Conservation (phyloP, 495 filamentous ascomycete species). For the Penicillium argentinense region DNA sequence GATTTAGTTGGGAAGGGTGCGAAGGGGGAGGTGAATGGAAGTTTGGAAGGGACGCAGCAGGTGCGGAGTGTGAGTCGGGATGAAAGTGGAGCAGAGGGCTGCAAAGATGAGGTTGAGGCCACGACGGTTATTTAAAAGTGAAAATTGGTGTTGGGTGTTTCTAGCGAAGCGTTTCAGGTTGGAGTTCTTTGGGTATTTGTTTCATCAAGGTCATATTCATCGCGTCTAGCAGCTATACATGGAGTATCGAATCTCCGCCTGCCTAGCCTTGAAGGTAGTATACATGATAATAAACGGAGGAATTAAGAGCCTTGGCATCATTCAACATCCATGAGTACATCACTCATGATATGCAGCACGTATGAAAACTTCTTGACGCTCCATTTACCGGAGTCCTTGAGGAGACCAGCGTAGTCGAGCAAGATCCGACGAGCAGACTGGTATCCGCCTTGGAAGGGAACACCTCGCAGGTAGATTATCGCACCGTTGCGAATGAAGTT, state of each 20-base stretch:
- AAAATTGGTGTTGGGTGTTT: too few species aligned
- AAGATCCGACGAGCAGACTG: conserved; percentile 49
- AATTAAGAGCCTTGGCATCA: conserved; percentile 13
- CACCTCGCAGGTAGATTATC: conserved; percentile 47
- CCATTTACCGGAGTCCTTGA: conserved; percentile 55
- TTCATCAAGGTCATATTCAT: background rate
- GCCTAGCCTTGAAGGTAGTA: background rate
- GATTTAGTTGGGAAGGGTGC: background rate
- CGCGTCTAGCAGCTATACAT: too few species aligned
- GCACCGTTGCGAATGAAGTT: conserved; percentile 54
- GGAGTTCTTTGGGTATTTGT: background rate
- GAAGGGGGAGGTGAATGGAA: too few species aligned
- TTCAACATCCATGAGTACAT: conserved; percentile 51
- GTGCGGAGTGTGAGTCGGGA: too few species aligned
- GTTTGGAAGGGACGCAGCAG: too few species aligned
- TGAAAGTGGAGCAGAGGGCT: too few species aligned
- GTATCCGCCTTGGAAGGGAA: conserved; percentile 48
- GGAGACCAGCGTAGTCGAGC: conserved; percentile 48
- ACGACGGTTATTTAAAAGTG: too few species aligned
- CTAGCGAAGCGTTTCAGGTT: too few species aligned
- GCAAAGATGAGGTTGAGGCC: too few species aligned
- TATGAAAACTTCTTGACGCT: conserved; percentile 48
- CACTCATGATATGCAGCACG: conserved; percentile 55
- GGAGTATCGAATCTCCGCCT: background rate
- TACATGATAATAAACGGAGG: conserved; percentile 5